phyloP scores from a whole-genome alignment of 2,329 filamentous ascomycete genomes.

The Microsporum audouinii region DNA sequence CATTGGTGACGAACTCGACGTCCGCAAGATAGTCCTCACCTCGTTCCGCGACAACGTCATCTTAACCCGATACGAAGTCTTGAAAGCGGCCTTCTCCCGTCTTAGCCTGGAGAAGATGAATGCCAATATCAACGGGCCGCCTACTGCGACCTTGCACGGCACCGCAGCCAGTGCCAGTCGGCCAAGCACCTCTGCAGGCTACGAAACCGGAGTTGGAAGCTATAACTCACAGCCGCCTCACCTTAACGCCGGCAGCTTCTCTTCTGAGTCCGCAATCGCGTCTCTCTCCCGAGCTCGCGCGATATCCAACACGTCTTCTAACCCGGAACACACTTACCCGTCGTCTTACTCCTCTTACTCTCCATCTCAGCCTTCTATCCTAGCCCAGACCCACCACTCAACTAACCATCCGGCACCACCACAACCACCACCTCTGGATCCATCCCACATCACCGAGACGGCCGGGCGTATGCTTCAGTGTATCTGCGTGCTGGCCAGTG shows the following conservation, averaged over 20 bases:
- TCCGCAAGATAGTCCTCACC: slow-evolving; percentile 76
- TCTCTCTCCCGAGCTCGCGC: slow-evolving; percentile 55
- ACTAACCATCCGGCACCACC: slow-evolving; percentile 1
- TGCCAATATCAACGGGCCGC: slow-evolving; percentile 34
- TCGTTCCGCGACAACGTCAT: slow-evolving; percentile 84
- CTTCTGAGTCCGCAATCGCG: slow-evolving; percentile 41
- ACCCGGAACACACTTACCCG: slow-evolving; percentile 34
- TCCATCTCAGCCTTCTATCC: slow-evolving; percentile 25
- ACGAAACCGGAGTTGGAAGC: slow-evolving; percentile 53
- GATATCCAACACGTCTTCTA: slow-evolving; percentile 55
- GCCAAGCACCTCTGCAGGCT: slow-evolving; percentile 62
- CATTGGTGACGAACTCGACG: slow-evolving; percentile 55
- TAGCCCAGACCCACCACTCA: slow-evolving; percentile 1
- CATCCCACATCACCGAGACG: slow-evolving; percentile 71
- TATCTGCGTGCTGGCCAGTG: slow-evolving; percentile 73
- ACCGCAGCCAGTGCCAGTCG: slow-evolving; percentile 33
- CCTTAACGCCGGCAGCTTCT: slow-evolving; percentile 52
- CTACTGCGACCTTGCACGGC: slow-evolving; percentile 32
- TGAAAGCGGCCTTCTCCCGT: slow-evolving; percentile 83
- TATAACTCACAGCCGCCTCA: slow-evolving; percentile 72
- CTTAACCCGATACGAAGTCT: slow-evolving; percentile 72
- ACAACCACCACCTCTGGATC: slow-evolving; percentile 21
- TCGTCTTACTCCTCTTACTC: slow-evolving; percentile 34
- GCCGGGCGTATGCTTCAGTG: slow-evolving; percentile 94
- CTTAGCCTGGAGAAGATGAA: slow-evolving; percentile 71